A percentile compares a stretch with the other conserved stretches of the same genome.
Conservation (phyloP, 768 basidiomycete genomes). For the Chalciporus pseudorubinellus region DNA sequence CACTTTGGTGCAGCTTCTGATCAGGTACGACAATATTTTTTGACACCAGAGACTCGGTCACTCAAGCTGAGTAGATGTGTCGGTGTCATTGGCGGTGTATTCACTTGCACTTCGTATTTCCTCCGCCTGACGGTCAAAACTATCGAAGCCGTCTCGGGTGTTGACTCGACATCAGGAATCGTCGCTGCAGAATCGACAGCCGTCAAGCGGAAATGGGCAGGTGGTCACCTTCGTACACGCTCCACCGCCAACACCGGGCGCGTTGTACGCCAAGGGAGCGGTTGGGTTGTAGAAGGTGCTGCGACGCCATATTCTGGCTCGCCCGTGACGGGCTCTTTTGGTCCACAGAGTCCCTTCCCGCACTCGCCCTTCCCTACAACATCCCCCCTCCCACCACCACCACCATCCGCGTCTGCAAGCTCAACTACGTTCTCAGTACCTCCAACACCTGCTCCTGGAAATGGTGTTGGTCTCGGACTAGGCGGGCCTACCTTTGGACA, state of each 20-base stretch:
- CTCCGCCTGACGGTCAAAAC: constrained; percentile 62
- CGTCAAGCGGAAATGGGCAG: constrained; percentile 68
- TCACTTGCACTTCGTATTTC: constrained; percentile 81
- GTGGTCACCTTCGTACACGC: constrained; percentile 61
- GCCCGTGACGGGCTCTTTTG: constrained; percentile 31
- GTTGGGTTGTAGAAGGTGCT: constrained; percentile 57
- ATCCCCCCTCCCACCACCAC: constrained; percentile 1
- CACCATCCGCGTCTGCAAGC: constrained; percentile 15
- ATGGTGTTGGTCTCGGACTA: constrained; percentile 29
- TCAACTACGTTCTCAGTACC: constrained; percentile 28
- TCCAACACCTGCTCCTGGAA: constrained; percentile 18
- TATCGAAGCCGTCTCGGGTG: constrained; percentile 59
- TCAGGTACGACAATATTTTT: constrained; percentile 33
- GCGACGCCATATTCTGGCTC: constrained; percentile 38
- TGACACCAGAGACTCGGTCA: no score
- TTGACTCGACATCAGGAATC: constrained; percentile 50
- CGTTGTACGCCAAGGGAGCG: constrained; percentile 54
- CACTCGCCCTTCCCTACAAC: constrained; percentile 33
- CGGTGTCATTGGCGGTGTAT: constrained; percentile 92
- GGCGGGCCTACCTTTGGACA: constrained; percentile 25
- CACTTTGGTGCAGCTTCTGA: constrained; percentile 73
- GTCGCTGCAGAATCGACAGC: constrained; percentile 66
- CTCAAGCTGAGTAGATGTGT: constrained; percentile 44
- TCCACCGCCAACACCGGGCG: constrained; percentile 32
- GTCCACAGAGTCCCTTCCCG: constrained; percentile 25